Conservation (phyloP, 2,329 filamentous ascomycete genomes). For the Colletotrichum sp. region DNA sequence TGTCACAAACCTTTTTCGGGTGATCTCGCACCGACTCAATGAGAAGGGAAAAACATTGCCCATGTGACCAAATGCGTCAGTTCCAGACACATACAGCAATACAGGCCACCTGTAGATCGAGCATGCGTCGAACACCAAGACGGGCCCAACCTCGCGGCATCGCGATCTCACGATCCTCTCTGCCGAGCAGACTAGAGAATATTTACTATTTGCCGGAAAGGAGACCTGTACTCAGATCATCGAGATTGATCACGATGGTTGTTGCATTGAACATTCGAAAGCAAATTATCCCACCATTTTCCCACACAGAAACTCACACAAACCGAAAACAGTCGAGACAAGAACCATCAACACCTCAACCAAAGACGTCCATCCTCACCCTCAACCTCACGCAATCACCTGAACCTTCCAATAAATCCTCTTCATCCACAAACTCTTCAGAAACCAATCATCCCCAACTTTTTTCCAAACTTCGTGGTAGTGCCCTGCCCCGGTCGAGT, state of each 20-base stretch:
- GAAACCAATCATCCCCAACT: conserved; percentile 14
- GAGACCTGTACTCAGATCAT: not conserved
- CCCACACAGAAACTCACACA: not conserved
- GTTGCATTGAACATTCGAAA: not conserved
- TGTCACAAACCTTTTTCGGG: not conserved
- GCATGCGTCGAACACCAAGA: not conserved
- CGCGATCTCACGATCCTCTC: not conserved
- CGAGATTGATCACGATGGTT: not conserved
- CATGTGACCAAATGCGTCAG: not conserved
- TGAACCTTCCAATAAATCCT: conserved; percentile 12
- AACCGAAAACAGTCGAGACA: not conserved
- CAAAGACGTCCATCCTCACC: not conserved
- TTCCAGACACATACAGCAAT: not conserved
- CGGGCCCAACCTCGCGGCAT: not conserved
- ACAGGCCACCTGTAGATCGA: not conserved
- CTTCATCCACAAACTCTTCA: conserved; percentile 10
- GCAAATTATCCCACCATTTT: not conserved
- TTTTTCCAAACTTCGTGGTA: conserved; percentile 18
- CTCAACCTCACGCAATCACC: not conserved
- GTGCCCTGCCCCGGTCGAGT: conserved; percentile 6
- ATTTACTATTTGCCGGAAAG: too few species aligned
- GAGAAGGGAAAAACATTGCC: not conserved
- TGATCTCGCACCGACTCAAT: not conserved
- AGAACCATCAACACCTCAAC: not conserved
- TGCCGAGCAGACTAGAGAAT: too few species aligned